Evolutionary conservation across 1,284 basidiomycete genomes (phyloP), one percentile per base, ranked within the genome.

Genomic region (Meripilus lineatus): DNA sequence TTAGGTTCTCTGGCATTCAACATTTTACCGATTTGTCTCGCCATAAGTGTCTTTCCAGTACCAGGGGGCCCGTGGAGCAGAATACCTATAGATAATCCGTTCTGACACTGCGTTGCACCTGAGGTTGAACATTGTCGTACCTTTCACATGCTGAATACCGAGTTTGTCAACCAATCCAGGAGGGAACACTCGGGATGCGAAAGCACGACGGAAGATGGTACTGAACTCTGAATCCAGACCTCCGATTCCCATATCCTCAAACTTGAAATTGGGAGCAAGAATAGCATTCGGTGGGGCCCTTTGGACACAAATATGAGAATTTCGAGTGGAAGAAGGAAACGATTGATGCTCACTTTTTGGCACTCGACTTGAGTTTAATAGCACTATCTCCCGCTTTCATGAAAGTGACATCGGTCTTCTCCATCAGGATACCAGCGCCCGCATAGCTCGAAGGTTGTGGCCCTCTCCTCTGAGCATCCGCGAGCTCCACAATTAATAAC

Each of bases 191-290:
- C 96, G 92, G 47, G 89, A 93, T 0, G 96, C 95, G 63, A 99
- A 99, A 0, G 96, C 96, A 61, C 96, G 89, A 64, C 96, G 90
- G 74, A 99, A 99, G 62, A 99, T 99, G 45, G 92, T 85, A 46
- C 83, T 83, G 61, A 99, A 99, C 62, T 99, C 96, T 6, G 80
- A 75, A 65, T 99, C 96, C 32, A 99, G 75, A 62, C 96, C 96
- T 62, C 96, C 96, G 58, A 99, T 98, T 21, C 96, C 96, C 95
- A 99, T 99, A 65, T 99, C 96, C 62, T 97, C 91, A 55, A 99
- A 99, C 67, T 96, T 98, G 81, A 99, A 99, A 70, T 98, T 98
- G 2, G 96, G 93, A 1, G 93, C 87, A 7, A 99, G 75, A 57
- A 99, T 97, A 0, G 95, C 93, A 62, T 98, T 99, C 11, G 93